A percentile compares a stretch with the other conserved stretches of the same genome.
These are phyloP conservation scores for Penium margaritaceum DNA, from an alignment of 139 green algal genomes.

Conservation along the genomic window DNA sequence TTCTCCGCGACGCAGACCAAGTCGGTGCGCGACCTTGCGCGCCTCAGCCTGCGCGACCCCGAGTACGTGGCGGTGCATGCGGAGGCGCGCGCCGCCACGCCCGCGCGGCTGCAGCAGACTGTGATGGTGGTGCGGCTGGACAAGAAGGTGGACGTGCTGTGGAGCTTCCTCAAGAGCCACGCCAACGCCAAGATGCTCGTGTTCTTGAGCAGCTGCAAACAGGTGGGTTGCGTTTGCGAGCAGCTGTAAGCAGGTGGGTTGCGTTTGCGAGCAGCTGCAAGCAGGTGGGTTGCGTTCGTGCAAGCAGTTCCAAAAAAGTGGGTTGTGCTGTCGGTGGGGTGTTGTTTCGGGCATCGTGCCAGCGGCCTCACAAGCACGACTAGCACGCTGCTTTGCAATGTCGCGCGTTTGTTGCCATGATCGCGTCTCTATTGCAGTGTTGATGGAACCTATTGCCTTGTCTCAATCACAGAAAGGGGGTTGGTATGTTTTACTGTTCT, in stretches of 20 bases:
- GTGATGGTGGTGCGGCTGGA: slow-evolving; percentile 64
- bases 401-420: too few relatives aligned
- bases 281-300: neutral
- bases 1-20: slow-evolving; percentile 82
- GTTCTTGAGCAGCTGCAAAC: slow-evolving; percentile 95
- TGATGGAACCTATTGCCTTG: too few relatives aligned
- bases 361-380: too few relatives aligned
- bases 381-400: too few relatives aligned
- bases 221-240: slow-evolving; percentile 49
- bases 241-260: neutral
- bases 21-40: slow-evolving; percentile 63
- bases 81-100: slow-evolving; percentile 74
- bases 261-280: slow-evolving; percentile 4
- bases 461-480: too few relatives aligned
- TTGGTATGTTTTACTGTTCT: too few relatives aligned
- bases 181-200: slow-evolving; percentile 76
- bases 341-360: too few relatives aligned
- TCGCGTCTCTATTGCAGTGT: too few relatives aligned
- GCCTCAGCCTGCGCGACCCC: slow-evolving; percentile 66
- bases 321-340: too few relatives aligned
- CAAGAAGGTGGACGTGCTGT: slow-evolving; percentile 87
- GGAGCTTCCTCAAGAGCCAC: slow-evolving; percentile 90
- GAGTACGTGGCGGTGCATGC: slow-evolving; percentile 88
- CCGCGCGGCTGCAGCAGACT: slow-evolving; percentile 77
- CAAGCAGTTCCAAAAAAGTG: too few relatives aligned